Percentiles rank a stretch among this genome's conserved stretches.
Conservation (phyloP, 768 basidiomycete genomes). For the Tephrocybe sp. region DNA sequence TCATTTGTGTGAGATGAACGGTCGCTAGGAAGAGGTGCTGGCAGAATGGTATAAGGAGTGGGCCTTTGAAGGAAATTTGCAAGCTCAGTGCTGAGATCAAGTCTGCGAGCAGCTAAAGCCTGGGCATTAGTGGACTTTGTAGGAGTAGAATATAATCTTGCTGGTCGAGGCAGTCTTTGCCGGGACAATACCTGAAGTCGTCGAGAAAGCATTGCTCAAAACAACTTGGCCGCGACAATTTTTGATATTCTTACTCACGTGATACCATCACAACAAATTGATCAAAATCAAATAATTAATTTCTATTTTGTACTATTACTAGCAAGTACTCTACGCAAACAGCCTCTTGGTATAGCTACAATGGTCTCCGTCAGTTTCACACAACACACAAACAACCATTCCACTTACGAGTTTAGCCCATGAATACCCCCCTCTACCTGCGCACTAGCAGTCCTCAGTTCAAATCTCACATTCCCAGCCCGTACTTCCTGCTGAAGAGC, state of each 20-base stretch:
- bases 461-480: conserved; percentile 76
- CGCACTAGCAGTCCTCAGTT: conserved; percentile 90
- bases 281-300: not conserved
- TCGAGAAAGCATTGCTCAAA: conserved; percentile 8
- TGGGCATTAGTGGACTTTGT: conserved; percentile 54
- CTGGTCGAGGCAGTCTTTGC: conserved; percentile 65
- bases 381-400: conserved; percentile 10
- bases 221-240: no score
- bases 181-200: conserved; percentile 57
- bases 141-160: conserved; percentile 68
- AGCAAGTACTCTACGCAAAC: conserved; percentile 20
- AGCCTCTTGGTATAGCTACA: conserved; percentile 38
- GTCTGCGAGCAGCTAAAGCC: conserved; percentile 36
- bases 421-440: conserved; percentile 97
- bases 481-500: conserved; percentile 67
- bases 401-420: conserved; percentile 87
- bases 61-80: conserved; percentile 48
- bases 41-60: conserved; percentile 54
- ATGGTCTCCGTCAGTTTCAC: not conserved
- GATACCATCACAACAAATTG: no score
- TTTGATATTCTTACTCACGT: no score
- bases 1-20: conserved; percentile 36
- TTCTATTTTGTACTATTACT: not conserved
- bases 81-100: conserved; percentile 33
- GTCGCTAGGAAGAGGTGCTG: conserved; percentile 61